phyloP scores from a whole-genome alignment of 1,284 basidiomycete genomes.

The Acaromyces ingoldii region DNA sequence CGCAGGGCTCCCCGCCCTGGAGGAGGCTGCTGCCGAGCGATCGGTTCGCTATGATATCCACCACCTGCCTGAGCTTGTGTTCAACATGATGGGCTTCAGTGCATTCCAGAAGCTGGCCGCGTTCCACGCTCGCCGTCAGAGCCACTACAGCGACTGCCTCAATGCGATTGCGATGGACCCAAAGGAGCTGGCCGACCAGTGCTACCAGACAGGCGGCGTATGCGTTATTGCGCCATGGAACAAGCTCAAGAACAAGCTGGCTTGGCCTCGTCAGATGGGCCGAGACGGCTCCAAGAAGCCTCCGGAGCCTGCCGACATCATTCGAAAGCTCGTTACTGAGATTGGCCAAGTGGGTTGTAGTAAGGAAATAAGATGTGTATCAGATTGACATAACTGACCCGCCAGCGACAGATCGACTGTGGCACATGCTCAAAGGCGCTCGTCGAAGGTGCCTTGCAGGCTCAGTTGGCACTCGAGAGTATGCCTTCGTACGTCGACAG shows the following conservation, averaged over 20 bases:
- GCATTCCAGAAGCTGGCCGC: slow-evolving; percentile 3
- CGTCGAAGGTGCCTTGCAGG: slow-evolving; percentile 6
- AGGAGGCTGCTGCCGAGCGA: slow-evolving; percentile 12
- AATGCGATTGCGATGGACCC: slow-evolving; percentile 9
- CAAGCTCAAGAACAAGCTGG: slow-evolving; percentile 5
- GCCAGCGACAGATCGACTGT: slow-evolving; percentile 1
- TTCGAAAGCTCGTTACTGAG: slow-evolving; percentile 7
- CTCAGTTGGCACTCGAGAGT: slow-evolving; percentile 6
- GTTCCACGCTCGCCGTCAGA: slow-evolving; percentile 8
- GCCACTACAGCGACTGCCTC: slow-evolving; percentile 7
- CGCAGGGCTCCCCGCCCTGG: slow-evolving; percentile 9
- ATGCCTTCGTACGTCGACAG: slow-evolving; percentile 8
- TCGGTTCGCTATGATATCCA: slow-evolving; percentile 11
- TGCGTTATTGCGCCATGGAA: slow-evolving; percentile 5
- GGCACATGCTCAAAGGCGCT: slow-evolving; percentile 8
- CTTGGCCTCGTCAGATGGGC: slow-evolving; percentile 6
- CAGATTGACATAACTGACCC: background rate
- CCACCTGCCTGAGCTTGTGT: slow-evolving; percentile 9
- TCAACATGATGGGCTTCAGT: slow-evolving; percentile 7
- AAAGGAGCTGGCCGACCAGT: slow-evolving; percentile 9
- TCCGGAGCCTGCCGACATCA: slow-evolving; percentile 6
- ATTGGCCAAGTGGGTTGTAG: slow-evolving; percentile 2
- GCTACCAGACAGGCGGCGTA: slow-evolving; percentile 12
- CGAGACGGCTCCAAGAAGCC: slow-evolving; percentile 6
- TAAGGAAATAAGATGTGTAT: background rate